Base-by-base conservation (phyloP, 495 filamentous ascomycete species). In the Aspergillus sclerotioniger region DNA sequence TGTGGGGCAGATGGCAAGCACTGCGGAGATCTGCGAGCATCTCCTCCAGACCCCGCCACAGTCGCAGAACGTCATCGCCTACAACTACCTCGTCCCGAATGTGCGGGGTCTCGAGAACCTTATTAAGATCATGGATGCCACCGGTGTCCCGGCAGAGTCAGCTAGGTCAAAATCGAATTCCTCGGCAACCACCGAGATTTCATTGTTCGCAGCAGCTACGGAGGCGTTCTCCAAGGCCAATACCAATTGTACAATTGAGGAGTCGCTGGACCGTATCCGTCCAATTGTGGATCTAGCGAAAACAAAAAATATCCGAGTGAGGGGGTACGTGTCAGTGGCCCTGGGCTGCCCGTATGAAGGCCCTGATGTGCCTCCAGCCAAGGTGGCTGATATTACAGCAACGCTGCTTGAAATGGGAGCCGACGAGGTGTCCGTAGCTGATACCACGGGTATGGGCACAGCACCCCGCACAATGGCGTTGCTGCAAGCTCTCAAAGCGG, bases 381-480 rank as follows among this genome's bases (percentile, higher is more conserved):
- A 78, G 49, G 94, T 98, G 0, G 92, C 92, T 6, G 85, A 90
- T 45, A 89, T 98, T 8, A 90, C 92, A 0, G 86, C 89, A 0
- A 81, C 80, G 16, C 74, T 97, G 31, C 82, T 98, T 8, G 91
- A 96, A 67, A 96, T 96, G 90, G 94, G 94, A 17, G 93, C 90
- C 3, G 92, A 97, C 65, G 91, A 97, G 74, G 92, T 98, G 41
- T 89, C 89, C 8, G 84, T 98, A 5, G 94, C 91, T 0, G 94
- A 98, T 65, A 98, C 94, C 0, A 98, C 94, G 1, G 94, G 94
- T 8, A 96, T 96, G 90, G 94, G 95, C 6, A 98, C 94, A 0
- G 90, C 87, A 19, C 90, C 91, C 0, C 80, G 87, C 20, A 94
- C 90, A 0, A 78, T 82, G 63, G 82, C 86, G 65, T 78, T 95